A percentile compares a stretch with the other conserved stretches of the same genome.
Evolutionary conservation across 164 flowering plant species (phyloP).

Genomic region (Sedum album): DNA sequence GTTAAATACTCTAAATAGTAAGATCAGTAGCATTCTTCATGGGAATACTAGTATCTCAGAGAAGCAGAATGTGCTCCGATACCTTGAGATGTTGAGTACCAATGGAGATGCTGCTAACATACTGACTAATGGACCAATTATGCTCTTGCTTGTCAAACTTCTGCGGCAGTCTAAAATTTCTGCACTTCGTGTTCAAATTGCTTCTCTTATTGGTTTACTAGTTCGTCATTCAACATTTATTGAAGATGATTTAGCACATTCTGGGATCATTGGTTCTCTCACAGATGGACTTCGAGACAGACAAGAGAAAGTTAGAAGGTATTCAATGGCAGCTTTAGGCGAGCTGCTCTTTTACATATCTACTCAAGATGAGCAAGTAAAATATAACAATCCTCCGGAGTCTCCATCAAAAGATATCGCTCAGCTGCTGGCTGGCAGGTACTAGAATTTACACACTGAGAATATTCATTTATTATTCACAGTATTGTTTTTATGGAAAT

Average conservation of each 20-base stretch:
- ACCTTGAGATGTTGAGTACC: constrained; percentile 78
- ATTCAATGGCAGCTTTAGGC: constrained; percentile 97
- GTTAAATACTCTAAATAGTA: constrained; percentile 40
- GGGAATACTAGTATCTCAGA: constrained; percentile 52
- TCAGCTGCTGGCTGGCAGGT: constrained; percentile 92
- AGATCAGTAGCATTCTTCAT: constrained; percentile 39
- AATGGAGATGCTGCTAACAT: constrained; percentile 78
- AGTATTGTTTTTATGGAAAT: neutral
- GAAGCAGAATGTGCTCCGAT: constrained; percentile 76
- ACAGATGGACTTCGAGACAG: constrained; percentile 88
- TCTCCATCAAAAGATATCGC: constrained; percentile 77
- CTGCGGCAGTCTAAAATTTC: constrained; percentile 69
- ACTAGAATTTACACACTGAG: neutral
- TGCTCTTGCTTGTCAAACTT: constrained; percentile 80
- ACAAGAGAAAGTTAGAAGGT: constrained; percentile 92
- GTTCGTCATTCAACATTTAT: constrained; percentile 81
- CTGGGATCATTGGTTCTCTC: constrained; percentile 80
- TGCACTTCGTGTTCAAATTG: constrained; percentile 73
- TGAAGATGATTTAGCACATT: constrained; percentile 71
- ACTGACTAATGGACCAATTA: constrained; percentile 84
- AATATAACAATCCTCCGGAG: constrained; percentile 44
- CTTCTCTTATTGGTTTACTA: constrained; percentile 76
- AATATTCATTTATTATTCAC: neutral
- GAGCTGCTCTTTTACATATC: constrained; percentile 91
- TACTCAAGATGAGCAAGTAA: constrained; percentile 64